Base-by-base conservation (phyloP, 148 eudicot genomes). In the Nepenthes mirabilis region DNA sequence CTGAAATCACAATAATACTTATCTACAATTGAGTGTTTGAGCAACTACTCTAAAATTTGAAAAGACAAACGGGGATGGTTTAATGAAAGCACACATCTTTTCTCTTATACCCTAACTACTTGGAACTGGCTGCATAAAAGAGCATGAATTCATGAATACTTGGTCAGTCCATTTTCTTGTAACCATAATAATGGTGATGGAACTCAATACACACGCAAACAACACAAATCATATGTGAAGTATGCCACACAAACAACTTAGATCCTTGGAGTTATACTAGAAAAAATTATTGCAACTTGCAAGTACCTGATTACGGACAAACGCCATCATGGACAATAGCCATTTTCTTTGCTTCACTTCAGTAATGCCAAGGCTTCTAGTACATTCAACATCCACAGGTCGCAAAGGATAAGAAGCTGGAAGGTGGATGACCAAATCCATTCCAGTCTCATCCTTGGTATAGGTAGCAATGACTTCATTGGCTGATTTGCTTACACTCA, bases 391-490 rank as follows among this genome's bases (percentile, higher is more conserved):
- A 71, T 86, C 95, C 48, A 93, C 95, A 49, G 88, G 79, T 55
- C 88, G 83, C 59, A 93, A 64, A 53, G 98, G 95, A 54, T 93
- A 93, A 45, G 98, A 83, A 59, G 82, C 78, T 68, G 98, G 98
- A 76, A 93, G 96, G 59, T 84, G 91, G 68, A 93, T 89, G 35
- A 93, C 83, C 68, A 93, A 77, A 79, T 93, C 96, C 95, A 93
- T 86, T 65, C 87, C 83, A 9, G 95, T 83, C 72, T 93, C 98
- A 60, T 93, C 98, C 81, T 93, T 93, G 47, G 91, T 88, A 68
- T 93, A 93, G n/a, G 98, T 93, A 65, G 98, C 98, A 66, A 93
- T 77, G 9, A 93, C 91, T 77, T 93, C 98, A 77, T 86, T 83
- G 67, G 91, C 96, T 47, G 98, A 83, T 68, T 93, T 93, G 77